A percentile compares a stretch with the other conserved stretches of the same genome.
Evolutionary conservation across 2,329 filamentous ascomycete genomes (phyloP).

Genomic region (Aureobasidium sp.): DNA sequence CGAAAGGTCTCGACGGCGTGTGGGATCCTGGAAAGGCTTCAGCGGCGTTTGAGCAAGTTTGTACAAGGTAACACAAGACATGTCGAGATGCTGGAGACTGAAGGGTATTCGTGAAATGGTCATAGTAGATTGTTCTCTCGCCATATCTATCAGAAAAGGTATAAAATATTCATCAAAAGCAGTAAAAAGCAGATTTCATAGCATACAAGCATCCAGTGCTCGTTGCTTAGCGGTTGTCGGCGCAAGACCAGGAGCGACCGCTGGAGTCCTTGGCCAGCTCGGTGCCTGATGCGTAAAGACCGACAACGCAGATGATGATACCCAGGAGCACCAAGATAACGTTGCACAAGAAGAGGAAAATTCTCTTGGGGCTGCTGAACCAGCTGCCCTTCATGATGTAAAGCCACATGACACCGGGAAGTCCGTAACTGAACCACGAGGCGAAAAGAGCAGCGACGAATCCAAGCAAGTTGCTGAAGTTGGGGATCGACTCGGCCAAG

Average conservation of each 20-base stretch:
- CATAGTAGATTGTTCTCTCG: constrained; percentile 9
- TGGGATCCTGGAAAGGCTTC: not conserved
- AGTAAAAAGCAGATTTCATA: constrained; percentile 4
- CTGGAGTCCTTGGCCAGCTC: constrained; percentile 6
- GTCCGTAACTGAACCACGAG: constrained; percentile 49
- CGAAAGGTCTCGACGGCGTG: not conserved
- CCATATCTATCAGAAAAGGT: constrained; percentile 8
- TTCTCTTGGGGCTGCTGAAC: constrained; percentile 37
- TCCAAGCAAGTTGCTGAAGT: constrained; percentile 16
- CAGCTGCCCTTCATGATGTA: constrained; percentile 41
- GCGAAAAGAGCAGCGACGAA: constrained; percentile 53
- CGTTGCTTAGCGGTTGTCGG: constrained; percentile 12
- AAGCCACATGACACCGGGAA: constrained; percentile 25
- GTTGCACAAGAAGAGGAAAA: constrained; percentile 37
- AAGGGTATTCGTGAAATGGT: not conserved
- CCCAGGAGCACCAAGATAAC: constrained; percentile 30
- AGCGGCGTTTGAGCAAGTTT: not conserved
- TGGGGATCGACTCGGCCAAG: constrained; percentile 47
- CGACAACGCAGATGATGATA: constrained; percentile 25
- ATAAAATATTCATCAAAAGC: constrained; percentile 1
- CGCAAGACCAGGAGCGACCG: constrained; percentile 14
- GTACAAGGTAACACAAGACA: not conserved
- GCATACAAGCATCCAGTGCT: constrained; percentile 12
- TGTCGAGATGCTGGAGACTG: not conserved
- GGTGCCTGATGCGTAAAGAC: constrained; percentile 19